A percentile compares a stretch with the other conserved stretches of the same genome.
Conservation (phyloP, 192 early-diverging fungal species). For the Chytriomyces hyalinus region DNA sequence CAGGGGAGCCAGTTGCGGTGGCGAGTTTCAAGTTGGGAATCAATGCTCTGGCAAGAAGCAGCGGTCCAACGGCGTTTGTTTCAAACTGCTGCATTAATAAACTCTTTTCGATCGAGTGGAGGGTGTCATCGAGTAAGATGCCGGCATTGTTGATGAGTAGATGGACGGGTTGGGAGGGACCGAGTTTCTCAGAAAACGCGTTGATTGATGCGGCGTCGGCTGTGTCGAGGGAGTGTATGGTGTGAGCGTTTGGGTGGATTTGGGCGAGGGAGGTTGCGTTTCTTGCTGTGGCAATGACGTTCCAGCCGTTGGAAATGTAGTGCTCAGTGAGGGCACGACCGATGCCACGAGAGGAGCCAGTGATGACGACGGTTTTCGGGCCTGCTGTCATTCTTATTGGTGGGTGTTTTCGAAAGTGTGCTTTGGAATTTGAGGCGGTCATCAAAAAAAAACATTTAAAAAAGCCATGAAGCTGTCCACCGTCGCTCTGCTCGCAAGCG, state of each 20-base stretch:
- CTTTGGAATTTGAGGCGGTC: no score
- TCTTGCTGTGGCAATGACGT: slow-evolving; percentile 22
- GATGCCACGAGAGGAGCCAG: slow-evolving; percentile 18
- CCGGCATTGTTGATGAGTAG: slow-evolving; percentile 30
- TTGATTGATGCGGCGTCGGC: background rate
- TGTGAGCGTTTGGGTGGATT: background rate
- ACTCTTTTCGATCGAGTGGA: background rate
- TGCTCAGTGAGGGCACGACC: slow-evolving; percentile 11
- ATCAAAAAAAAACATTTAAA: no score
- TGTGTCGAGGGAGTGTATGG: slow-evolving; percentile 4
- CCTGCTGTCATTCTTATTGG: no score
- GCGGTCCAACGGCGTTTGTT: slow-evolving; percentile 39
- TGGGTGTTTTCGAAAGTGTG: no score
- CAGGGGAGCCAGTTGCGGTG: background rate
- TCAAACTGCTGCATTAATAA: background rate
- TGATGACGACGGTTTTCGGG: slow-evolving; percentile 19
- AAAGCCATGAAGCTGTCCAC: no score
- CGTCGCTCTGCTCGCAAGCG: no score
- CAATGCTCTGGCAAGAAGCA: slow-evolving; percentile 31
- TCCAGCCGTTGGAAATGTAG: slow-evolving; percentile 19
- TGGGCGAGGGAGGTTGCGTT: background rate
- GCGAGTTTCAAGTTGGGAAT: slow-evolving; percentile 33
- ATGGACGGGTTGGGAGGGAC: slow-evolving; percentile 6
- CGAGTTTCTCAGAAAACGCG: background rate
- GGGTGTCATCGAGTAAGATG: background rate